Conservation (phyloP, 2,329 filamentous ascomycete genomes). For the Diplodia scrobiculata region DNA sequence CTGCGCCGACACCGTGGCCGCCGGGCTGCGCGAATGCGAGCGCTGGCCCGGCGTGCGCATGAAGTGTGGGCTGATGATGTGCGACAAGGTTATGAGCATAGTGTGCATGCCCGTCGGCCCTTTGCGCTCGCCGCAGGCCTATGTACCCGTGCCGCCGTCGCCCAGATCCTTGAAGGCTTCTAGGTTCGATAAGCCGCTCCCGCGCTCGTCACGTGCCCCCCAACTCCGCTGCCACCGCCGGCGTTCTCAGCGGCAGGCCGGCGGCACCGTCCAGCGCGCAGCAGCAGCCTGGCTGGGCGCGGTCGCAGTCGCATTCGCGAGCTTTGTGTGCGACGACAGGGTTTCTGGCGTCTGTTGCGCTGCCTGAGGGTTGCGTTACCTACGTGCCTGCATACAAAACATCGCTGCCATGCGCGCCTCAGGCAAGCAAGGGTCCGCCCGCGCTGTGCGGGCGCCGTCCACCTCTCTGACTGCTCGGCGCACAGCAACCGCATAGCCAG, state of each 20-base stretch:
- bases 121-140: neutral
- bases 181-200: conserved; percentile 6
- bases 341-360: conserved; percentile 5
- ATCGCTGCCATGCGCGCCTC: neutral
- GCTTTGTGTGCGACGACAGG: neutral
- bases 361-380: neutral
- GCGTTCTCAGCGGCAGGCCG: neutral
- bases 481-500: conserved; percentile 2
- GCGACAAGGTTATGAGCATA: neutral
- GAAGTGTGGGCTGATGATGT: neutral
- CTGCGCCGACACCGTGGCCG: conserved; percentile 1
- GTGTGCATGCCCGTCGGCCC: neutral
- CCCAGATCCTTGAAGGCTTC: neutral
- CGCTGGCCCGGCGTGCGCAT: neutral
- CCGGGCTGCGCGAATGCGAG: neutral
- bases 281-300: neutral
- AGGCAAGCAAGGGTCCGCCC: conserved; percentile 8
- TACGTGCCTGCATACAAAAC: neutral
- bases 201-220: neutral
- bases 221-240: neutral
- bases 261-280: neutral
- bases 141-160: neutral
- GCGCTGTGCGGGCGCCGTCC: neutral
- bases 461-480: neutral
- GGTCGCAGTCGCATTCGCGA: neutral